phyloP scores from a whole-genome alignment of 1,284 basidiomycete genomes.

The Neonothopanus nambi region DNA sequence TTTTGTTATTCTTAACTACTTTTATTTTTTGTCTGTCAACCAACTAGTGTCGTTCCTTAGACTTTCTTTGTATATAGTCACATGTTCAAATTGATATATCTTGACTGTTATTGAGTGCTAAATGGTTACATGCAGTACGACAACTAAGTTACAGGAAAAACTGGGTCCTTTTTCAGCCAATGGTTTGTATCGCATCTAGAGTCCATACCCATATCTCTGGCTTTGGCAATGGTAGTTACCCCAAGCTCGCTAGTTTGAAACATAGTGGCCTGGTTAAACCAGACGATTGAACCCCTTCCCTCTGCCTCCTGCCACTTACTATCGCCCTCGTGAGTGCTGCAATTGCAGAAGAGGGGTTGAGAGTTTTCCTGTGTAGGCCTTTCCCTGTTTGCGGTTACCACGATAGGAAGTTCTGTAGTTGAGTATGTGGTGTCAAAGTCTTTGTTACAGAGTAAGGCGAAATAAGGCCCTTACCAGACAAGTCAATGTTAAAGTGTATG shows the following conservation, averaged over 20 bases:
- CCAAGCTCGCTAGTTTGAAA: constrained; percentile 17
- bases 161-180: background rate
- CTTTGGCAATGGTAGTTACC: no score
- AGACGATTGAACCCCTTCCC: constrained; percentile 17
- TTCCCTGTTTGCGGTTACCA: background rate
- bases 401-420: constrained; percentile 4
- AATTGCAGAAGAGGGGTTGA: background rate
- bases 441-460: no score
- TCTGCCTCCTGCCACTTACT: constrained; percentile 7
- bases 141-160: no score
- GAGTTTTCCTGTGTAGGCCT: constrained; percentile 6
- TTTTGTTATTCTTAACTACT: no score
- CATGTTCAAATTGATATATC: no score
- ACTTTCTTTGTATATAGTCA: no score
- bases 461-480: constrained; percentile 14
- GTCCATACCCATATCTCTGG: background rate
- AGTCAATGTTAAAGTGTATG: constrained; percentile 25
- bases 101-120: no score
- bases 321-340: no score
- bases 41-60: no score
- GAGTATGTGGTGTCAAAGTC: no score
- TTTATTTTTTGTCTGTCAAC: no score
- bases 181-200: background rate
- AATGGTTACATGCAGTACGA: no score
- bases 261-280: constrained; percentile 20